Evolutionary conservation across 495 filamentous ascomycete species (phyloP).

Genomic region (Annulohypoxylon moriforme): DNA sequence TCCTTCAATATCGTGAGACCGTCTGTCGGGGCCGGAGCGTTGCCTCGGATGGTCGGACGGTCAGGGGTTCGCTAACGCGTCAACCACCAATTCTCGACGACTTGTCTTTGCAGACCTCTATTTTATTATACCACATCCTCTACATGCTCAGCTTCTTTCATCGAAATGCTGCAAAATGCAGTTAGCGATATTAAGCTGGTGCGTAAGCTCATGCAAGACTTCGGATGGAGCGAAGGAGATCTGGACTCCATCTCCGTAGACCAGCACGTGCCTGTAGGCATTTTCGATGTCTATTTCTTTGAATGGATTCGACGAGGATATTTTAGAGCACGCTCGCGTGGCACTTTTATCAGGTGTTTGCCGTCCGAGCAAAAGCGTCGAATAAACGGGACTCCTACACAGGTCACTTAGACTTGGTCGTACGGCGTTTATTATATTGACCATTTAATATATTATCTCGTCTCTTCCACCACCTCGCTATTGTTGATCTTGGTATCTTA

Average conservation of each 20-base stretch:
- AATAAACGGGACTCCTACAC: too few species aligned
- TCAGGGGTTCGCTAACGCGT: neutral
- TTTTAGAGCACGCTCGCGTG: too few species aligned
- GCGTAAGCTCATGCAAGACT: neutral
- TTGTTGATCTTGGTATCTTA: too few species aligned
- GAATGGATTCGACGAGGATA: too few species aligned
- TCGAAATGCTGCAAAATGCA: neutral
- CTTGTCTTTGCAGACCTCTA: neutral
- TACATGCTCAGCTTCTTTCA: neutral
- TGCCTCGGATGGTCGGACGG: conserved; percentile 28
- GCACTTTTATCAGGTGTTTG: too few species aligned
- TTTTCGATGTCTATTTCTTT: too few species aligned
- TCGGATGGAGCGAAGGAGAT: neutral
- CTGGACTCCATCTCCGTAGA: neutral
- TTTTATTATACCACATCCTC: neutral
- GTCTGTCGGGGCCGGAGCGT: conserved; percentile 9
- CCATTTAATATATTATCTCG: too few species aligned
- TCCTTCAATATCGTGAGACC: neutral
- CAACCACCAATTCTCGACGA: neutral
- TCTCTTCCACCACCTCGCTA: too few species aligned
- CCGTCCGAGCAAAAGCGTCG: too few species aligned
- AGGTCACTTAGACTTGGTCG: too few species aligned
- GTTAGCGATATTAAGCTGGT: neutral
- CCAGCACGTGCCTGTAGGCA: too few species aligned
- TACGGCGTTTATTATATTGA: too few species aligned